These are phyloP conservation scores for Helicocarpus griseus DNA, from an alignment of 2,329 filamentous ascomycete genomes.

Conservation along the genomic window DNA sequence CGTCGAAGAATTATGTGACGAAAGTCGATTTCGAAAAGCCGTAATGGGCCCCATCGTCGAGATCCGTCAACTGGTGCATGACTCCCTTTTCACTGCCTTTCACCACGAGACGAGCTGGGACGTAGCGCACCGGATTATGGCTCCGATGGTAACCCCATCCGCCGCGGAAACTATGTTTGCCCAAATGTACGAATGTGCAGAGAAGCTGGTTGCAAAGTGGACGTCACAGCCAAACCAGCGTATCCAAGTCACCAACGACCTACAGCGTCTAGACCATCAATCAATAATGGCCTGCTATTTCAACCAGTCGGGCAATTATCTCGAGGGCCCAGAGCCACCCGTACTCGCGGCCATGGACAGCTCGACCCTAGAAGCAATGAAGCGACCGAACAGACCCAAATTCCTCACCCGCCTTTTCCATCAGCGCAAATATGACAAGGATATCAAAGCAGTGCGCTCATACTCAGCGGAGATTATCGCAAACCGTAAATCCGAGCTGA, in stretches of 20 bases:
- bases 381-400: constrained; percentile 43
- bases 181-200: constrained; percentile 42
- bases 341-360: constrained; percentile 47
- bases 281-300: constrained; percentile 42
- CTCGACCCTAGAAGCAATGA: constrained; percentile 47
- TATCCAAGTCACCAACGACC: constrained; percentile 40
- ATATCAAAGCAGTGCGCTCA: constrained; percentile 45
- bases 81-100: constrained; percentile 57
- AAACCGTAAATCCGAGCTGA: constrained; percentile 45
- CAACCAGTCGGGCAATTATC: constrained; percentile 40
- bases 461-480: constrained; percentile 50
- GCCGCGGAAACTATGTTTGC: constrained; percentile 32
- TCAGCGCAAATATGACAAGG: constrained; percentile 43
- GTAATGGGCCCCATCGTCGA: constrained; percentile 46
- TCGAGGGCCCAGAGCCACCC: constrained; percentile 39
- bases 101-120: constrained; percentile 49
- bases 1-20: constrained; percentile 56
- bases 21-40: constrained; percentile 48
- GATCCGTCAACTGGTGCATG: constrained; percentile 51
- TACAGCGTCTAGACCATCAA: constrained; percentile 47
- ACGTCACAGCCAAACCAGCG: constrained; percentile 22
- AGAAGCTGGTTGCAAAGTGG: constrained; percentile 46
- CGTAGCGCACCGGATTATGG: constrained; percentile 46
- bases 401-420: constrained; percentile 46
- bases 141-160: constrained; percentile 36